Conservation (phyloP, 2,329 filamentous ascomycete genomes). For the Fusarium agapanthi region DNA sequence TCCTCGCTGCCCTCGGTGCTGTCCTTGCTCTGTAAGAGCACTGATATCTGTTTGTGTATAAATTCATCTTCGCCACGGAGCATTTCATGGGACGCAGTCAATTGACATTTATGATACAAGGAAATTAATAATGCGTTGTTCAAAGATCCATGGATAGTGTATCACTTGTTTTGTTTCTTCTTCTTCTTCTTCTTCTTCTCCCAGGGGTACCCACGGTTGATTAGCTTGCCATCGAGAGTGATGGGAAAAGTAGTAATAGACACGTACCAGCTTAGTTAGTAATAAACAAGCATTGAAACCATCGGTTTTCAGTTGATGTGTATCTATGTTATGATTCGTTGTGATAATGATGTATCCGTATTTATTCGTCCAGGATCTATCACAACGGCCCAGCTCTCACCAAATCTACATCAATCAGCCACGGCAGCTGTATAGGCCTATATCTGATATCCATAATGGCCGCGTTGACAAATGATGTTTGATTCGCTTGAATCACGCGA, state of each 20-base stretch:
- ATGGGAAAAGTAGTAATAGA: constrained; percentile 29
- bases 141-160: background rate
- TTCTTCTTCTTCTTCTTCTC: background rate
- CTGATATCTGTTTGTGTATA: background rate
- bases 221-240: constrained; percentile 4
- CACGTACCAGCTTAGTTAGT: constrained; percentile 22
- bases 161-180: background rate
- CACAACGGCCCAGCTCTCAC: constrained; percentile 6
- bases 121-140: constrained; percentile 15
- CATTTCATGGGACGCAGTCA: background rate
- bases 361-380: background rate
- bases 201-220: background rate
- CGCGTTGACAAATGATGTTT: constrained; percentile 70
- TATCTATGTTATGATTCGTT: background rate
- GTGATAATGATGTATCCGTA: background rate
- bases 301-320: background rate
- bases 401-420: constrained; percentile 62
- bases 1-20: constrained; percentile 46
- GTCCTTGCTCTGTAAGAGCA: constrained; percentile 46
- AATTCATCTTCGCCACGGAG: background rate
- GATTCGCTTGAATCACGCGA: constrained; percentile 48
- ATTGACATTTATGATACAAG: background rate
- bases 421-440: constrained; percentile 58
- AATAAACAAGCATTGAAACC: constrained; percentile 5
- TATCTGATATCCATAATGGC: constrained; percentile 58